phyloP scores from a whole-genome alignment of 73 alveolate species.

The Paramecium bursaria region DNA sequence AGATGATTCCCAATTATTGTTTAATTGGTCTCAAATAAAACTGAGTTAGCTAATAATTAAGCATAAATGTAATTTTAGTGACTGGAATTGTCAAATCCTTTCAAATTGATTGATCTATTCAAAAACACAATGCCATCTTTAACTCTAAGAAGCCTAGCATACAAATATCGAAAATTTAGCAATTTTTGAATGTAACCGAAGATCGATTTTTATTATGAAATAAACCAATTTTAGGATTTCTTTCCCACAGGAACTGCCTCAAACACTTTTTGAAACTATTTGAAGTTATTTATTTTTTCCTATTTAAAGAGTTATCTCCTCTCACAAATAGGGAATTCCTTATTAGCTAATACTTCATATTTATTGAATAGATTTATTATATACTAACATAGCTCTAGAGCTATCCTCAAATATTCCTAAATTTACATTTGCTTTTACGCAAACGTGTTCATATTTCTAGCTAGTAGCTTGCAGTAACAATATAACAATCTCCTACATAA shows the following conservation, averaged over 20 bases:
- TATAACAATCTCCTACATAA: constrained; percentile 6
- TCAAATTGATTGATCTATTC: background rate
- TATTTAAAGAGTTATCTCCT: background rate
- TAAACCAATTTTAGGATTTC: background rate
- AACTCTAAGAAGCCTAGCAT: background rate
- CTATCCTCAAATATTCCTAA: background rate
- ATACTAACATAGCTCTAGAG: constrained; percentile 2
- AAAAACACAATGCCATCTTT: constrained; percentile 14
- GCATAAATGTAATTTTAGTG: background rate
- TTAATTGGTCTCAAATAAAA: background rate
- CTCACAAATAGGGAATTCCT: background rate
- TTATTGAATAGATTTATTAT: background rate
- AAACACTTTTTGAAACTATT: background rate
- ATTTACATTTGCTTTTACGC: background rate
- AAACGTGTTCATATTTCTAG: background rate
- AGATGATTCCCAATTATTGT: background rate
- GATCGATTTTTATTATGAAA: background rate
- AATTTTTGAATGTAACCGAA: constrained; percentile 12
- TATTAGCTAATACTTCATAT: constrained; percentile 1
- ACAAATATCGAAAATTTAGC: constrained; percentile 2
- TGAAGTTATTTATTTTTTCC: background rate
- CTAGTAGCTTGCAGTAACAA: constrained; percentile 24
- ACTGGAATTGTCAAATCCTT: background rate
- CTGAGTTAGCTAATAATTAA: background rate
- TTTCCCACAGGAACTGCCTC: constrained; percentile 25